Evolutionary conservation across 2,329 filamentous ascomycete genomes (phyloP), one percentile per base, ranked within the genome.

Genomic region (Stagonosporopsis tanaceti): DNA sequence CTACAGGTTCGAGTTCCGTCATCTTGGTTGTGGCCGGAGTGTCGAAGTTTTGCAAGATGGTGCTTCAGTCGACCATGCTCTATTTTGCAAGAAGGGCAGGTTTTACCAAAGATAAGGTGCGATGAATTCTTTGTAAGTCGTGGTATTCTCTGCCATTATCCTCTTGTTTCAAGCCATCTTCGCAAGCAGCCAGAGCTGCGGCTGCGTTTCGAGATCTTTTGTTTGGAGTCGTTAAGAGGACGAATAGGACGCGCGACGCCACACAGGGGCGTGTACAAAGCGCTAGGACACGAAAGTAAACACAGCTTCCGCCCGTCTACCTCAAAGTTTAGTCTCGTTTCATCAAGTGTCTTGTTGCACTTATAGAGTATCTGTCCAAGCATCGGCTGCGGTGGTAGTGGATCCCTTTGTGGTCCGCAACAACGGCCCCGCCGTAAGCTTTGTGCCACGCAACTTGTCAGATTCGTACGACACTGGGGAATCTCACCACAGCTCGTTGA

Each of bases 1-100:
- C 57, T 20, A 53, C 44, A 14, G 57, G 57, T 32, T 56, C 57
- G 22, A 60, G 57, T n/a, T 57, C 27, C 17, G 45, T 24, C 57
- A 60, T 60, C 3, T 2, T 38, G 32, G 1, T 30, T n/a, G 12
- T 6, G 20, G 9, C 14, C 22, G 14, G 15, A 28, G 24, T 5
- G 9, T 39, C 2, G 9, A 48, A n/a, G n/a, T 30, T 32, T 2
- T n/a, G 25, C 15, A 30, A n/a, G 24, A 15, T 22, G n/a, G 8
- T 15, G 38, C 24, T 41, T 24, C 45, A 47, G 22, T 27, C 17
- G 35, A 22, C 14, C 20, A 24, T 20, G 8, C 24, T 46, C 9
- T 20, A 22, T 17, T 37, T 42, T 42, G 28, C 42, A 12, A 42
- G 27, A 20, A 25, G 9, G 14, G 4, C n/a, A 6, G 3, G 25